Conservation (phyloP, 2,329 filamentous ascomycete species). For the Penicillium freii region DNA sequence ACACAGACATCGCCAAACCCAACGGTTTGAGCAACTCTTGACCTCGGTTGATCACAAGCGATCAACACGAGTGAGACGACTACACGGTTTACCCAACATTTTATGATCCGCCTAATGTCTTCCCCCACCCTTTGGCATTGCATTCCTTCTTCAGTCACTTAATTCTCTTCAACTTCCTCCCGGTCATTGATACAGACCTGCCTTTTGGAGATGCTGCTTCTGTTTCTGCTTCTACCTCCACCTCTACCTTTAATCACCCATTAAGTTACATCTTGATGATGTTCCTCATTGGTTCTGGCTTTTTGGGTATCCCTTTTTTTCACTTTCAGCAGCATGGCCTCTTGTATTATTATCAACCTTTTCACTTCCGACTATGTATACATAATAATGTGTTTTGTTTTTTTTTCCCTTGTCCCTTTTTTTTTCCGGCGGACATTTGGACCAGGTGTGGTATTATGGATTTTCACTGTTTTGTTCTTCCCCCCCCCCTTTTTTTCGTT, state of each 20-base stretch:
- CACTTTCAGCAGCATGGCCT: conserved; percentile 12
- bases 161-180: background rate
- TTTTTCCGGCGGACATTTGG: background rate
- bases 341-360: conserved; percentile 22
- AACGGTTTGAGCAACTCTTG: conserved; percentile 2
- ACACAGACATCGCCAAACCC: background rate
- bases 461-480: background rate
- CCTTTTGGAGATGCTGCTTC: background rate
- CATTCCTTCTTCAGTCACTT: conserved; percentile 5
- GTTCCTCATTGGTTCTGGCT: background rate
- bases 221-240: conserved; percentile 3
- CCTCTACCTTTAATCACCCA: conserved; percentile 6
- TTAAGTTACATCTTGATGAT: background rate
- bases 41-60: conserved; percentile 4
- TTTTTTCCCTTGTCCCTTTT: background rate
- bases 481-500: background rate
- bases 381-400: conserved; percentile 17
- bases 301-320: conserved; percentile 13
- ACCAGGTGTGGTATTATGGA: background rate
- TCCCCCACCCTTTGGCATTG: conserved; percentile 9
- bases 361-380: conserved; percentile 17
- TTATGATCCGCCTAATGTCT: conserved; percentile 17
- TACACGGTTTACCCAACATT: conserved; percentile 13
- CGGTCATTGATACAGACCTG: conserved; percentile 5
- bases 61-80: conserved; percentile 14